Evolutionary conservation across 495 filamentous ascomycete species (phyloP).

Genomic region (Antarctomyces pellizariae): DNA sequence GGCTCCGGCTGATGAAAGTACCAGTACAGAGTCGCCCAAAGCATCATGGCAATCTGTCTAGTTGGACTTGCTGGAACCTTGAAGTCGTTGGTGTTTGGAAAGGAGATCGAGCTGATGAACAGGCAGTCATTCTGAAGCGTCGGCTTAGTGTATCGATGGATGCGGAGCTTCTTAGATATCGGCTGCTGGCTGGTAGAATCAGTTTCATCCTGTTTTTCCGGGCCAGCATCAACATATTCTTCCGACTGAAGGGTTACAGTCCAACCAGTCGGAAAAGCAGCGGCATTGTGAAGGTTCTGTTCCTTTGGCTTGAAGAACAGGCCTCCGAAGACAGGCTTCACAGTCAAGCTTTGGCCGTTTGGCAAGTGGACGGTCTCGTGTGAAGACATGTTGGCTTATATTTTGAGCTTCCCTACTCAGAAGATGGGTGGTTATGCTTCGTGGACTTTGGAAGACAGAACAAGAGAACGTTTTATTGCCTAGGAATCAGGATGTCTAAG

Average conservation of each 20-base stretch:
- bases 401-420: too few relatives aligned
- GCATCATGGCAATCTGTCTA: conserved; percentile 79
- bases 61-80: conserved; percentile 58
- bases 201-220: conserved; percentile 8
- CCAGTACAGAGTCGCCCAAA: conserved; percentile 89
- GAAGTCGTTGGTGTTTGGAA: conserved; percentile 54
- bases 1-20: conserved; percentile 73
- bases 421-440: too few relatives aligned
- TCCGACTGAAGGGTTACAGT: conserved; percentile 61
- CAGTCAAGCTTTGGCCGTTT: conserved; percentile 63
- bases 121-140: conserved; percentile 58
- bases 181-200: conserved; percentile 7
- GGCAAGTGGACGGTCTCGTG: conserved; percentile 36
- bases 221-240: conserved; percentile 20
- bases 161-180: conserved; percentile 15
- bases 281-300: conserved; percentile 34
- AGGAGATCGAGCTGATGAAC: conserved; percentile 79
- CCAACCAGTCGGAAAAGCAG: conserved; percentile 67
- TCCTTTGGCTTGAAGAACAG: conserved; percentile 72
- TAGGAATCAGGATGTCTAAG: too few relatives aligned
- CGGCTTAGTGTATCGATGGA: conserved; percentile 44
- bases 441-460: too few relatives aligned
- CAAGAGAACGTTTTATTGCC: too few relatives aligned
- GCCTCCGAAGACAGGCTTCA: conserved; percentile 68
- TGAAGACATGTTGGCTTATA: too few relatives aligned